Base-by-base conservation (phyloP, 2,329 filamentous ascomycete species). In the Pseudogymnoascus verrucosus region DNA sequence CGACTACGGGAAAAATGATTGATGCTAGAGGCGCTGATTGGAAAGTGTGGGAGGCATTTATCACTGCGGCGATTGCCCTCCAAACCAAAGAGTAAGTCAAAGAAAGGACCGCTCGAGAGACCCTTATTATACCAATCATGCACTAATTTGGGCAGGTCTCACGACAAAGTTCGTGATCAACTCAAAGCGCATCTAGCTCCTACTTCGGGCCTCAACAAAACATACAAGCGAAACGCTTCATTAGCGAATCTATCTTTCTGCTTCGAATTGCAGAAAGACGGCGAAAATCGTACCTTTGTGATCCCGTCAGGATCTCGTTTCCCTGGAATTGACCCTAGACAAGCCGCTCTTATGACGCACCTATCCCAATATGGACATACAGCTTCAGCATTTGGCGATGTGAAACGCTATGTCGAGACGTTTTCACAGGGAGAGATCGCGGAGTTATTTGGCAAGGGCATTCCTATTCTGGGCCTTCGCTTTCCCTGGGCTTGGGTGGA, bases 141-240 rank as follows among this genome's bases (percentile, higher is more conserved):
- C 28, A 7, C 61, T 60, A 7, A 54, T 16, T 8, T 57, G 11
- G n/a, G n/a, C 19, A 63, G 51, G n/a, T 60, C 37, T 37, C 63
- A 51, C n/a, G 63, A 64, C 14, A 63, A 65, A 26, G 67, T 72
- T 23, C 61, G 65, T 21, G 62, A 61, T 6, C 71, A 74, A 65
- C 63, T 72, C 6, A 66, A 73, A 65, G 67, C 70, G 19, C 71
- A 74, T 64, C 60, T 73, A 39, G 68, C 71, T 37, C 68, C 68
- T 40, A 60, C 60, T 12, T 71, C 68, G 34, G 68, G 69, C 14
- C 67, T 73, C 40, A 72, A 74, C 57, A 74, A 74, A 44, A 72
- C 69, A 23, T 74, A 70, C 68, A 69, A 67, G 64, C 67, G 73
- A 65, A 75, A 74, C 65, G 73, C 72, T 5, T 72, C 70, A 39